A percentile compares a stretch with the other conserved stretches of the same genome.
Conservation (phyloP, 768 basidiomycete genomes). For the Tulasnella calospora region DNA sequence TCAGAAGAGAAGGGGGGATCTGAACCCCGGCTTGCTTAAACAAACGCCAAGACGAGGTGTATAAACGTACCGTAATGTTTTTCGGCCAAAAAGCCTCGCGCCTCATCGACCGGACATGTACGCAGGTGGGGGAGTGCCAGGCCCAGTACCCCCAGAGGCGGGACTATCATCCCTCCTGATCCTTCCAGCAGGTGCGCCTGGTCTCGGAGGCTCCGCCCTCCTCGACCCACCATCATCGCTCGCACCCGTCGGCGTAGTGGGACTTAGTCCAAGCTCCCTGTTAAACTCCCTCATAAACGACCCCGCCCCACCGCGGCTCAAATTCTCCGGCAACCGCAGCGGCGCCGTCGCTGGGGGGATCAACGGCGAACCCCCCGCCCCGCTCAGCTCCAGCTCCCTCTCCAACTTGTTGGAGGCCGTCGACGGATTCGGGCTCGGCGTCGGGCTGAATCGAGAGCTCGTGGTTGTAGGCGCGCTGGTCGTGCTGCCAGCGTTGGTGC, state of each 20-base stretch:
- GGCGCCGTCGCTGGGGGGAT: background rate
- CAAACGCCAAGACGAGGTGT: background rate
- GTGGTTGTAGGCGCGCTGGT: background rate
- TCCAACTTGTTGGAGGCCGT: background rate
- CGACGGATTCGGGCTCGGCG: background rate
- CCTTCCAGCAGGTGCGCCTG: background rate
- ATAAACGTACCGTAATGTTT: background rate
- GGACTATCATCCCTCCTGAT: background rate
- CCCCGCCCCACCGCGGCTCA: background rate
- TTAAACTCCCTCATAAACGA: background rate
- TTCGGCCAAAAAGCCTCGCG: background rate
- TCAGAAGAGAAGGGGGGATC: too few relatives aligned
- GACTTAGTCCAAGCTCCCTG: background rate
- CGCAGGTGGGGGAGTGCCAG: slow-evolving; percentile 3
- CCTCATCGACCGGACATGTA: slow-evolving; percentile 14
- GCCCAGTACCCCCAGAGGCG: background rate
- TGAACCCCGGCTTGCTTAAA: background rate
- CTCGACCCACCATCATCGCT: background rate
- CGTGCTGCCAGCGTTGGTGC: background rate
- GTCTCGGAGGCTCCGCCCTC: background rate
- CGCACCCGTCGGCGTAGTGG: background rate
- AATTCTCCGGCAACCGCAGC: background rate
- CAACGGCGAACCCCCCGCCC: background rate
- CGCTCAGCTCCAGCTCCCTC: background rate
- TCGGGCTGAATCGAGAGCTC: background rate